Evolutionary conservation across 2,329 filamentous ascomycete species (phyloP), one percentile per base, ranked within the genome.

Genomic region (Cordyceps pruinosa): DNA sequence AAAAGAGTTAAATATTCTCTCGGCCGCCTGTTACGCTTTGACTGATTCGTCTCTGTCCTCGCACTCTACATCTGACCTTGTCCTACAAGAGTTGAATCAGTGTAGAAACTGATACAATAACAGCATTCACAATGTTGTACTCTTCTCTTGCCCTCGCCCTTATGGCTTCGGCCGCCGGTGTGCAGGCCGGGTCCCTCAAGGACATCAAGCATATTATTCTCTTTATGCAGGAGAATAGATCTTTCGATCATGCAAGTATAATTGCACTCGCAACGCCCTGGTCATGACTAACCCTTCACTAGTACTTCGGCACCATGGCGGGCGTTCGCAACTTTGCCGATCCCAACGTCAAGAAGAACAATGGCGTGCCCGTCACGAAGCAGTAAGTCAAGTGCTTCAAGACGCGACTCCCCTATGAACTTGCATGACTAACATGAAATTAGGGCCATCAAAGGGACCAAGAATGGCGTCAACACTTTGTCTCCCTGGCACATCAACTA

Each of bases 201-300:
- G 78, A 81, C 56, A 76, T 82, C 59, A 75, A 82, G 55, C 79
- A 82, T 73, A 78, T 82, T 35, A 73, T 82, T n/a, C 73, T 82
- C 35, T 79, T 82, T 63, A 82, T 82, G 79, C 78, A 81, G 63
- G 77, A 70, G 58, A 70, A 70, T 50, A 61, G 68, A 15, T 68
- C 68, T 1, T 66, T 70, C 46, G 66, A 69, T 56, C 68, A 70
- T 32, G 68, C 68, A 45, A 56, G 67, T 61, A n/a, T n/a, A 17
- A 15, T 13, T 1, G 4, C 7, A 1, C n/a, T 23, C 4, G 8
- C 23, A 34, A 35, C 30, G 23, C 10, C n/a, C 13, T 34, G 5
- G 3, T 2, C 19, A 26, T 26, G 17, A 19, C 44, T 56, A 42
- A 56, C 35, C 19, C 7, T n/a, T 26, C 17, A 23, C 25, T 63